Evolutionary conservation across 2,329 filamentous ascomycete species (phyloP).

Genomic region (Pseudogymnoascus sp.): DNA sequence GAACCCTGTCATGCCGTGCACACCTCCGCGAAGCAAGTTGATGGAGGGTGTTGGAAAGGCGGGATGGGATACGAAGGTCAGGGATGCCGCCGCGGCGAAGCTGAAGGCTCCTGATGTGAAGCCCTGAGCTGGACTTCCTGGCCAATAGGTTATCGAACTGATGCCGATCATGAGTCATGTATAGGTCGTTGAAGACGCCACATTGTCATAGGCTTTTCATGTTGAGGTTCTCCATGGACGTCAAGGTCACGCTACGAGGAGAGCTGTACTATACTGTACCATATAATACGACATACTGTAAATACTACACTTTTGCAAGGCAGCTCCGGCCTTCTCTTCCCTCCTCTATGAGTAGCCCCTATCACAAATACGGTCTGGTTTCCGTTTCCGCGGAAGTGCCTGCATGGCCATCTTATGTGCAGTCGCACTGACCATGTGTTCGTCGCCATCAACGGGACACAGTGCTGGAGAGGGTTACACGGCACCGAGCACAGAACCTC

Average conservation of each 20-base stretch:
- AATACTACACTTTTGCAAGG: neutral
- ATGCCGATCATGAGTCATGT: neutral
- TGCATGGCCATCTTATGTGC: neutral
- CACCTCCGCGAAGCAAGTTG: neutral
- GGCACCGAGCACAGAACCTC: neutral
- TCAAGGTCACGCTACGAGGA: neutral
- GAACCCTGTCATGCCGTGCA: slow-evolving; percentile 27
- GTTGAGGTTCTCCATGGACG: neutral
- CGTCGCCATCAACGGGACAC: neutral
- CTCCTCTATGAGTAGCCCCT: neutral
- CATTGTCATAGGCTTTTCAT: neutral
- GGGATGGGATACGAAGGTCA: neutral
- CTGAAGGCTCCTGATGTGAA: neutral
- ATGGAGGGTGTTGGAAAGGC: neutral
- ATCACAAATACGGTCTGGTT: neutral
- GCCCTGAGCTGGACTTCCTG: neutral
- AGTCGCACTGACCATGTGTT: slow-evolving; percentile 7
- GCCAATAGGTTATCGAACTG: neutral
- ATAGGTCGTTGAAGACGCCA: neutral
- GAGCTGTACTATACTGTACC: slow-evolving; percentile 5
- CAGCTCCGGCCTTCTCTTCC: neutral
- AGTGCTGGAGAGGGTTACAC: neutral
- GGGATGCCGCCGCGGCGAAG: neutral
- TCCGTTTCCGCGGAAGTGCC: neutral
- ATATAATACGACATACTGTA: slow-evolving; percentile 4